These are phyloP conservation scores for Ganoderma lucidum DNA, from an alignment of 1,284 basidiomycete species.

Conservation along the genomic window DNA sequence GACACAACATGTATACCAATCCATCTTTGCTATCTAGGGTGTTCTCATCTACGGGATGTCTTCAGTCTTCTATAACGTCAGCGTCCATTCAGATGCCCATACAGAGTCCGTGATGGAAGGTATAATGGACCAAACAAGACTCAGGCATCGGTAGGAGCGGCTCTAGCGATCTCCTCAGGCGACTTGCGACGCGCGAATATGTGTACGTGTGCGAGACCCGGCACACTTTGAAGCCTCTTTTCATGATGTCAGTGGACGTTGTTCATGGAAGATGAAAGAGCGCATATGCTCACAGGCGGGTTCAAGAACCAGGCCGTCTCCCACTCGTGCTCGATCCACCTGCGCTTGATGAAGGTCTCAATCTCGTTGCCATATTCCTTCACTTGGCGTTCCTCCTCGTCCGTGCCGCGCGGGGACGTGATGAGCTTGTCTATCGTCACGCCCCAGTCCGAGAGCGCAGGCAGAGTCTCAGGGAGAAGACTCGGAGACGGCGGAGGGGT, in stretches of 20 bases:
- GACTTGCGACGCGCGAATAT: constrained; percentile 74
- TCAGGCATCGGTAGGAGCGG: constrained; percentile 1
- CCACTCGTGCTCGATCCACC: constrained; percentile 75
- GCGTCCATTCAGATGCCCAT: constrained; percentile 6
- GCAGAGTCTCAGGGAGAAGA: constrained; percentile 61
- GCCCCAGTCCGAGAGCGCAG: constrained; percentile 73
- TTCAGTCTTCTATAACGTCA: constrained; percentile 7
- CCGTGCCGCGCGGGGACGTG: constrained; percentile 54
- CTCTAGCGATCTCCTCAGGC: constrained; percentile 37
- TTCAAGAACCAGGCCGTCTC: constrained; percentile 90
- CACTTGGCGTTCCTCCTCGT: constrained; percentile 62
- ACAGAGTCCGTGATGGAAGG: background rate
- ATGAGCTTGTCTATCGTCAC: constrained; percentile 67
- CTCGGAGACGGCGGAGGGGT: constrained; percentile 71
- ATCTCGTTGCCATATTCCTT: constrained; percentile 62
- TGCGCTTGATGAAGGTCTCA: constrained; percentile 62
- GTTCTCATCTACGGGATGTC: constrained; percentile 1
- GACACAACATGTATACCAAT: constrained; percentile 33
- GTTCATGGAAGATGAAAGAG: background rate
- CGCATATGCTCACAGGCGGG: constrained; percentile 65
- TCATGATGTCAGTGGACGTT: background rate
- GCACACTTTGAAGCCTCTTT: constrained; percentile 81
- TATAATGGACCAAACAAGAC: background rate
- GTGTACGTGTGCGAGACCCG: constrained; percentile 80
- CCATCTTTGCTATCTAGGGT: constrained; percentile 14